These are phyloP conservation scores for Chlamydomonas schloesseri DNA, from an alignment of 139 green algal species.

Conservation along the genomic window DNA sequence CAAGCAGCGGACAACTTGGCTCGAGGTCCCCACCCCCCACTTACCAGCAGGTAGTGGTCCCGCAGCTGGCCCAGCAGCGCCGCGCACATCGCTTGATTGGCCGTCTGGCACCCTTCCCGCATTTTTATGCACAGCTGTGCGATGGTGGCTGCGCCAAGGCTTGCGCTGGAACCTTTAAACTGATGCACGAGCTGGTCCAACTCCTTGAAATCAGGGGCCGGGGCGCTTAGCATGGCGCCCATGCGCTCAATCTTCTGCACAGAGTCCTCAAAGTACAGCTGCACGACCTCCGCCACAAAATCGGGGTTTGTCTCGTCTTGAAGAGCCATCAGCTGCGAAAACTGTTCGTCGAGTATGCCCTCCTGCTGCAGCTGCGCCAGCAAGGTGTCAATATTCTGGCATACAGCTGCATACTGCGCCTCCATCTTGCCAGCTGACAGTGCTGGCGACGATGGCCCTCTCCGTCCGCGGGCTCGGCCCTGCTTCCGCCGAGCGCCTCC, in stretches of 20 bases:
- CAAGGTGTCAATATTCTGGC: slow-evolving; percentile 39
- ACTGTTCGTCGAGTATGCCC: slow-evolving; percentile 74
- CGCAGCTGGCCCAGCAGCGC: slow-evolving; percentile 33
- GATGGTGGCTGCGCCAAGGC: slow-evolving; percentile 70
- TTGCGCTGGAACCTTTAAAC: slow-evolving; percentile 90
- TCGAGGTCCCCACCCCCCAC: not conserved
- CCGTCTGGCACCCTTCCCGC: slow-evolving; percentile 72
- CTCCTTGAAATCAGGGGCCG: slow-evolving; percentile 65
- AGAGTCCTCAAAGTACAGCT: slow-evolving; percentile 88
- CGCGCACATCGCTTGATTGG: slow-evolving; percentile 44
- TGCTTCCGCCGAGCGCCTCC: no score
- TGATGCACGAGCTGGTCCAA: slow-evolving; percentile 86
- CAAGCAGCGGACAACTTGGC: no score
- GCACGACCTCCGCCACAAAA: slow-evolving; percentile 84
- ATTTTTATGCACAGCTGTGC: slow-evolving; percentile 77
- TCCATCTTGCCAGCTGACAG: not conserved
- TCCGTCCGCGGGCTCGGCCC: no score
- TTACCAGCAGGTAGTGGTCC: slow-evolving; percentile 33
- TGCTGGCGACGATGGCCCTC: no score
- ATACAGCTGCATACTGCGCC: not conserved
- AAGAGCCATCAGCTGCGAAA: slow-evolving; percentile 84
- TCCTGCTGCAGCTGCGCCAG: slow-evolving; percentile 44
- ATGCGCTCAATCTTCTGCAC: slow-evolving; percentile 75
- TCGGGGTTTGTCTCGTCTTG: slow-evolving; percentile 90
- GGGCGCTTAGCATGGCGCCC: slow-evolving; percentile 48